Base-by-base conservation (phyloP, 2,329 filamentous ascomycete species). In the Trichophyton simii region DNA sequence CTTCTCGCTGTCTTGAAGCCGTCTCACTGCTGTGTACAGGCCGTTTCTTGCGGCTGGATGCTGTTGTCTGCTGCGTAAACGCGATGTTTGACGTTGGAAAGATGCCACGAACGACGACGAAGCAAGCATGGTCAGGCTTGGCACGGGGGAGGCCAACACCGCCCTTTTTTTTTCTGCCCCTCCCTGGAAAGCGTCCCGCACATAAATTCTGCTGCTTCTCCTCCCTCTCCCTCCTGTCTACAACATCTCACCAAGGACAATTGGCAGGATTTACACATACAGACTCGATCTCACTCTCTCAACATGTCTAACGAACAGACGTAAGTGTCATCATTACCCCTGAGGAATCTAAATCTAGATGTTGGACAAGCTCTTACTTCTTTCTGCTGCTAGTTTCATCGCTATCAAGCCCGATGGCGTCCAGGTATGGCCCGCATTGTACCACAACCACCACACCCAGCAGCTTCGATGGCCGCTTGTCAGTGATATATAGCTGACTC, bases 351-450 rank as follows among this genome's bases (percentile, higher is more conserved):
- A 28, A 34, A 57, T 59, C 52, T 54, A 54, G 28, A 36, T 9
- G 52, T 44, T 55, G 60, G 65, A 62, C 66, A 63, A 15, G 46
- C 22, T 60, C 48, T 65, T 62, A 59, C 48, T 54, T n/a, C 61
- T 62, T 54, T n/a, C 61, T 62, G 5, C 28, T 58, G 25, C 55
- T 73, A 97, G 92, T 83, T 97, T 97, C 89, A 97, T 97, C 85
- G 94, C 94, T 77, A 90, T 99, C 86, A 99, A 99, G 91, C 94
- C 92, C 72, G 94, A 97, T 82, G 94, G 94, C 79, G 94, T 97
- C 81, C 94, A 96, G 87, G 91, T 95, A 87, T 70, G 80, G 64
- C 63, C 54, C n/a, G 34, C 34, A 38, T 44, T 55, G n/a, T 20
- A 18, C 20, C 25, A n/a, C 28, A n/a, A 36, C 15, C 44, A 22